These are phyloP conservation scores for Exophiala calicioides DNA, from an alignment of 2,329 filamentous ascomycete genomes.

Conservation along the genomic window DNA sequence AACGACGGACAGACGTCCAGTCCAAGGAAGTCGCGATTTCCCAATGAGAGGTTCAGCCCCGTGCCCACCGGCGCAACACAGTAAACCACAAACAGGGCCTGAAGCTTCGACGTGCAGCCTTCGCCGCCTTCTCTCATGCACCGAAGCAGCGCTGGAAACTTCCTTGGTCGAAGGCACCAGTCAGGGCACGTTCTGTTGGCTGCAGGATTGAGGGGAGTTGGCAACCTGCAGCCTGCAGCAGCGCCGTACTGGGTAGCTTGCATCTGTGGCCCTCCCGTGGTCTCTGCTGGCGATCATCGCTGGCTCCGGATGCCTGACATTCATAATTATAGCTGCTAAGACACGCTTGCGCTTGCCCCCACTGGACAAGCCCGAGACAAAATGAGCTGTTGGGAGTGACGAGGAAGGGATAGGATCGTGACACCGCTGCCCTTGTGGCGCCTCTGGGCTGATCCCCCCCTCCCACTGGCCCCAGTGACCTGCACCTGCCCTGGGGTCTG, in stretches of 20 bases:
- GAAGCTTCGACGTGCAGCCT: neutral
- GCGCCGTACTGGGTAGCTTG: neutral
- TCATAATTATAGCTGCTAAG: slow-evolving; percentile 16
- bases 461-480: too few species aligned
- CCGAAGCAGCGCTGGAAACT: slow-evolving; percentile 13
- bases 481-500: too few species aligned
- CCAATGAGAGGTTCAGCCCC: too few species aligned
- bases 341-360: slow-evolving; percentile 21
- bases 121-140: slow-evolving; percentile 19
- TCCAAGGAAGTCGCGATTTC: too few species aligned
- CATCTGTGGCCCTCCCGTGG: slow-evolving; percentile 17
- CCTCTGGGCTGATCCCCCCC: too few species aligned
- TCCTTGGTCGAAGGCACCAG: neutral
- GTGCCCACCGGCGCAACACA: too few species aligned
- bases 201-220: neutral
- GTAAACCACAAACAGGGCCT: neutral
- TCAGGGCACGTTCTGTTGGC: neutral
- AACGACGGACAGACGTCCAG: too few species aligned
- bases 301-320: slow-evolving; percentile 24
- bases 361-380: slow-evolving; percentile 10
- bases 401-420: slow-evolving; percentile 1
- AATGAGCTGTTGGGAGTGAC: neutral
- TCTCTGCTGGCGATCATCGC: slow-evolving; percentile 25
- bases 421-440: too few species aligned
- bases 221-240: neutral